Conservation (phyloP, 148 eudicot genomes). For the Camellia sinensis region DNA sequence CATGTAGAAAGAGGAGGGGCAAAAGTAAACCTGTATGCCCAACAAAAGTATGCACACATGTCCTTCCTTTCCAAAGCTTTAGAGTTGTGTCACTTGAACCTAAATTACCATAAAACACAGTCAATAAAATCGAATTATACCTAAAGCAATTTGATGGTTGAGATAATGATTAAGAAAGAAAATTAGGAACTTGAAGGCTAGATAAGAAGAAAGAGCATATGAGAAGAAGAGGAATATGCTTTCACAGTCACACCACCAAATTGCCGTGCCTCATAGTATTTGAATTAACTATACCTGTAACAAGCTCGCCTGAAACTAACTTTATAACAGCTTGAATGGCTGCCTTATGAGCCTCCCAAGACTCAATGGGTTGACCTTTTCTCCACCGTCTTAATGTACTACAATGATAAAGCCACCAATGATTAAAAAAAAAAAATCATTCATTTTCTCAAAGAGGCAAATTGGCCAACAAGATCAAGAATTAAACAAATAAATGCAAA, state of each 20-base stretch:
- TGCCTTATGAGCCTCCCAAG: slow-evolving; percentile 77
- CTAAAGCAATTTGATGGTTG: neutral
- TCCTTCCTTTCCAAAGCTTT: slow-evolving; percentile 89
- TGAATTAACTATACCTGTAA: slow-evolving; percentile 50
- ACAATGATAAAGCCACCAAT: slow-evolving; percentile 9
- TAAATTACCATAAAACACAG: slow-evolving; percentile 35
- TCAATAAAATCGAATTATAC: neutral
- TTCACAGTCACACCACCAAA: slow-evolving; percentile 9
- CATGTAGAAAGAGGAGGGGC: neutral
- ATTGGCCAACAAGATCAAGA: slow-evolving; percentile 2
- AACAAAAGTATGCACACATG: slow-evolving; percentile 62
- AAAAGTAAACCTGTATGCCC: slow-evolving; percentile 68
- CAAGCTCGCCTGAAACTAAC: slow-evolving; percentile 85
- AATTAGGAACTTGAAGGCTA: neutral
- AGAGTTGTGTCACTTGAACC: slow-evolving; percentile 91
- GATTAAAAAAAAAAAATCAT: neutral
- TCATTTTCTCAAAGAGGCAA: slow-evolving; percentile 2
- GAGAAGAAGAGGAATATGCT: neutral
- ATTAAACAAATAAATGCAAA: slow-evolving; percentile 9
- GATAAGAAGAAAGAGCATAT: neutral
- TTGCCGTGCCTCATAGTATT: neutral
- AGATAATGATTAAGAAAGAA: neutral
- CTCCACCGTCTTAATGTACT: slow-evolving; percentile 92
- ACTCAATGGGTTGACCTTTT: slow-evolving; percentile 63
- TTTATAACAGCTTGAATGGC: slow-evolving; percentile 78